Base-by-base conservation (phyloP, 805 yeast genomes). In the Wickerhamia fluorescens region DNA sequence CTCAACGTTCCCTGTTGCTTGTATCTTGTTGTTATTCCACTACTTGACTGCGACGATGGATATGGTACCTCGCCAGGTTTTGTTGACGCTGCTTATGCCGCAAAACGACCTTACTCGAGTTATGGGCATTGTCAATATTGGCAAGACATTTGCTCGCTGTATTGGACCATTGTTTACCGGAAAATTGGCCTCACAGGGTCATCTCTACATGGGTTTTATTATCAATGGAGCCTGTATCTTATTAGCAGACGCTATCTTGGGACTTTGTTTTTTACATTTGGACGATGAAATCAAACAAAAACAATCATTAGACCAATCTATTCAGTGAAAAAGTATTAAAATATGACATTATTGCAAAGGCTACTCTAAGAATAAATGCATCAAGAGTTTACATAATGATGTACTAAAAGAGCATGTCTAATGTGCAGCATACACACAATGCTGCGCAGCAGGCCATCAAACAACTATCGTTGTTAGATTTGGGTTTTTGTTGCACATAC, bases 11-110 rank as follows among this genome's bases (percentile, higher is more conserved):
- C 13, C 40, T 1, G 61, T 75, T 7, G 81, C 89, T 0, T 63
- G 81, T 16, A 31, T 57, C 0, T 52, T 74, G 5, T 59, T 81
- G 19, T 40, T 78, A 13, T 48, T 71, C 15, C 74, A 83, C 38
- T 76, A 75, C 35, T 57, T 78, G 2, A 73, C 85, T 1, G 65
- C 78, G 2, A 74, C 88, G 2, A 85, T 87, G 88, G 96, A 87
- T 49, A 95, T 86, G 16, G 92, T 86, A 3, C 95, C 96, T 5
- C 71, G 96, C 29, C 95, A 86, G 54, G 73, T 86, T 6, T 61
- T 87, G 23, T 55, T 87, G 28, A 77, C 94, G 1, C 67, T 82
- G 2, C 60, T 85, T 13, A 74, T 87, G 22, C 65, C 68, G 10
- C 67, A 70, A 8, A 53, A 62, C 7, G 92, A 84, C 27, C 58